Evolutionary conservation across 805 yeast species (phyloP), one percentile per base, ranked within the genome.

Genomic region (Ogataea trehaloabstinens): DNA sequence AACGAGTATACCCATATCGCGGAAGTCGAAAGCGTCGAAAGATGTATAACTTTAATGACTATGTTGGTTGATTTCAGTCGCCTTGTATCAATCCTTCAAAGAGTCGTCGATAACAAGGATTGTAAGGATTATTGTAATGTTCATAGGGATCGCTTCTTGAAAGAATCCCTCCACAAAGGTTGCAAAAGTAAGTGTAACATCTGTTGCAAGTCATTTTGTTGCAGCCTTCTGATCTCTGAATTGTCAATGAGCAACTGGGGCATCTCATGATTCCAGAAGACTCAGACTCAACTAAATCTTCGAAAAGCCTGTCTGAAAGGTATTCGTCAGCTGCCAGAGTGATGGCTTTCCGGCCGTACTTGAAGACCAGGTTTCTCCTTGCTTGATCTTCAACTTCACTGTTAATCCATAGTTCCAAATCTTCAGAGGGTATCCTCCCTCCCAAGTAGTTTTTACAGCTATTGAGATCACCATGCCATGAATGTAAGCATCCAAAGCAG

Each of bases 221-320:
- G 54, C 85, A 80, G 4, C 85, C 87, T 46, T 78, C 84, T 18
- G 70, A 61, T 41, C 76, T 68, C 42, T 77, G 76, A 5, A 77
- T 70, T 5, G 70, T 70, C 2, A 70, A 50, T 12, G 57, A 54
- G 50, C 85, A 80, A 4, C 57, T 55, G 0, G 86, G 85, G 45
- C 85, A 80, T 37, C 65, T 55, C 16, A 64, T 67, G 37, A 74
- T 57, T 21, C 68, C 70, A 2, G 68, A 63, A 2, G 63, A 64
- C n/a, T 65, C 68, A 7, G 67, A 65, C 10, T 46, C 49, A 8
- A 79, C 53, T 35, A 76, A 59, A 24, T 67, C 63, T 28, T 70
- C 65, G 48, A 80, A 69, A 19, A 73, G 45, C 41, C 59, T 53
- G 35, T 78, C 81, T 37, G 82, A 70, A 5, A 63, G 30, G 37